Base-by-base conservation (phyloP, 2,329 filamentous ascomycete species). In the Sarocladium brachiariae region DNA sequence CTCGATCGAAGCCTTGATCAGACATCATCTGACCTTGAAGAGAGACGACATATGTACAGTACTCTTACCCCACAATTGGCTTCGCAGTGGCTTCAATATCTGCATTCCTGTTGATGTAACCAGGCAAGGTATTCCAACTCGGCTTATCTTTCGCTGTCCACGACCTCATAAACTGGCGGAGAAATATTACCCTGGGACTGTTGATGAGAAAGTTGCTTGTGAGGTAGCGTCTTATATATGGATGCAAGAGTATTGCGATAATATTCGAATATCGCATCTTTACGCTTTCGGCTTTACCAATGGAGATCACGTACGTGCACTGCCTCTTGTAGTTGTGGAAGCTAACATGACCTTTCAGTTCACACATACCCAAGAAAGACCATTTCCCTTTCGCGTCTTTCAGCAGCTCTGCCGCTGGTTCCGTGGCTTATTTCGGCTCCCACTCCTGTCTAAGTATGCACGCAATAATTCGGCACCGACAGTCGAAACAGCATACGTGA, bases 181-280 rank as follows among this genome's bases (percentile, higher is more conserved):
- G 27, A 5, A 43, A 2, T 35, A 19, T 13, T 50, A 56, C 30
- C 55, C 57, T 4, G 62, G 63, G 35, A 65, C 57, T 1, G 52
- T 65, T 14, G 60, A 67, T 38, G 63, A 66, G 50, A 67, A 67
- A 54, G 45, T 66, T 23, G 55, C 62, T 41, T 63, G 56, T 43
- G 63, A 67, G 55, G 61, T 62, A 6, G 63, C 59, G 53, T 57
- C 57, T 23, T 66, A 66, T 50, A 53, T 55, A 8, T 66, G 61
- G 64, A 61, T 68, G 49, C 58, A 65, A 51, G 50, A 64, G 31
- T 18, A 59, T 39, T 67, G 58, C 52, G 51, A 57, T 25, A 52
- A 63, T 45, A 56, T 65, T 33, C 59, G 53, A 13, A 62, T 65
- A 45, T 62, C 60, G 35, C 48, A 50, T 18, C 53, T 59, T 3